Evolutionary conservation across 768 basidiomycete species (phyloP).

Genomic region (Boletus rufocinnamomeus): DNA sequence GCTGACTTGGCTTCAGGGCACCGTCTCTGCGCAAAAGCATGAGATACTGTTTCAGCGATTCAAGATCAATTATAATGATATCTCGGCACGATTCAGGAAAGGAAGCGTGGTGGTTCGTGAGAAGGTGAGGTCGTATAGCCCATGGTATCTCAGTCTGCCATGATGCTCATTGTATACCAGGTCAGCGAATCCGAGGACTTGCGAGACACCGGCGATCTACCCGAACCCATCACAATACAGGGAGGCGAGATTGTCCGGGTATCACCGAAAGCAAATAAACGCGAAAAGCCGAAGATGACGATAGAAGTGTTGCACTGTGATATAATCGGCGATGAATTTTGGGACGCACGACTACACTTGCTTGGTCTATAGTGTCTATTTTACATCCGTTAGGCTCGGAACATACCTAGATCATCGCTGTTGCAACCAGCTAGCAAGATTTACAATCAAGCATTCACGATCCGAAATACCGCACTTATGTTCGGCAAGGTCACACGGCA

Average conservation of each 20-base stretch:
- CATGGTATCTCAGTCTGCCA: not conserved
- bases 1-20: slow-evolving; percentile 59
- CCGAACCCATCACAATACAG: not conserved
- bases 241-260: slow-evolving; percentile 9
- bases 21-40: slow-evolving; percentile 85
- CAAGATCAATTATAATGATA: slow-evolving; percentile 82
- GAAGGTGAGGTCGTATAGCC: slow-evolving; percentile 38
- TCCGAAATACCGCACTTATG: not conserved
- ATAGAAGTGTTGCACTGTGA: slow-evolving; percentile 77
- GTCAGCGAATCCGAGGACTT: slow-evolving; percentile 7
- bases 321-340: slow-evolving; percentile 81
- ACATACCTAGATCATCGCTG: not conserved
- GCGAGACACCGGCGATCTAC: not conserved
- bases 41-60: slow-evolving; percentile 87
- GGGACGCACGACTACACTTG: slow-evolving; percentile 61
- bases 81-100: slow-evolving; percentile 74
- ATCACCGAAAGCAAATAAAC: slow-evolving; percentile 33
- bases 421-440: no score
- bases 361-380: slow-evolving; percentile 32
- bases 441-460: not conserved
- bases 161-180: not conserved
- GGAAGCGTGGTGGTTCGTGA: slow-evolving; percentile 82
- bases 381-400: no score
- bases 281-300: slow-evolving; percentile 40
- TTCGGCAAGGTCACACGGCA: not conserved